Conservation (phyloP, 1,284 basidiomycete genomes). For the Grifola frondosa region DNA sequence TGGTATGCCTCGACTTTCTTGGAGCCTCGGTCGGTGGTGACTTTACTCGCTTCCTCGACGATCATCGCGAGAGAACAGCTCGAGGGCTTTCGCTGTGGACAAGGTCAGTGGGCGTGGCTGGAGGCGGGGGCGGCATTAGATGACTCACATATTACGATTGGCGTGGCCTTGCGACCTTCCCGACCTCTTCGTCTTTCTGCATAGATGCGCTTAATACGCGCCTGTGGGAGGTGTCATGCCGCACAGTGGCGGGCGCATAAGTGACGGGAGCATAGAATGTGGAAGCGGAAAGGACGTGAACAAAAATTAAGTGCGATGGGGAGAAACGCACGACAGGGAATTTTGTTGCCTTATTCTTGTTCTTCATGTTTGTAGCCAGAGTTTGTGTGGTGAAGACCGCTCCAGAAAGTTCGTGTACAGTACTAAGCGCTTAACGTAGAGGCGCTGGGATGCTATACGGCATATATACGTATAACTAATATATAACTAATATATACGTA, state of each 20-base stretch:
- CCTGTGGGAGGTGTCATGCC: slow-evolving; percentile 45
- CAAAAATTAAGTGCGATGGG: neutral
- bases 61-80: slow-evolving; percentile 91
- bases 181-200: slow-evolving; percentile 99
- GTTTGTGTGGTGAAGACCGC: too few relatives aligned
- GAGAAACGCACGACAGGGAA: slow-evolving; percentile 68
- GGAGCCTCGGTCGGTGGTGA: slow-evolving; percentile 78
- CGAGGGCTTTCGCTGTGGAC: slow-evolving; percentile 88
- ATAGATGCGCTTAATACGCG: slow-evolving; percentile 99
- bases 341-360: slow-evolving; percentile 83
- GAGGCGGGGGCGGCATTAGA: neutral
- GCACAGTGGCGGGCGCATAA: neutral
- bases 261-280: slow-evolving; percentile 1
- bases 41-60: slow-evolving; percentile 81
- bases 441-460: too few relatives aligned
- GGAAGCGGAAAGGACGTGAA: neutral
- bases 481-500: neutral
- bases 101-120: neutral
- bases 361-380: slow-evolving; percentile 61
- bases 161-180: slow-evolving; percentile 97
- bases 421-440: too few relatives aligned
- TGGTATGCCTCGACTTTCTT: slow-evolving; percentile 95
- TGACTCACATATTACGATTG: slow-evolving; percentile 92
- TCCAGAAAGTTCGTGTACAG: too few relatives aligned
- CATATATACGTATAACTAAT: neutral